Base-by-base conservation (phyloP, 1,284 basidiomycete species). In the Malassezia cuniculi region DNA sequence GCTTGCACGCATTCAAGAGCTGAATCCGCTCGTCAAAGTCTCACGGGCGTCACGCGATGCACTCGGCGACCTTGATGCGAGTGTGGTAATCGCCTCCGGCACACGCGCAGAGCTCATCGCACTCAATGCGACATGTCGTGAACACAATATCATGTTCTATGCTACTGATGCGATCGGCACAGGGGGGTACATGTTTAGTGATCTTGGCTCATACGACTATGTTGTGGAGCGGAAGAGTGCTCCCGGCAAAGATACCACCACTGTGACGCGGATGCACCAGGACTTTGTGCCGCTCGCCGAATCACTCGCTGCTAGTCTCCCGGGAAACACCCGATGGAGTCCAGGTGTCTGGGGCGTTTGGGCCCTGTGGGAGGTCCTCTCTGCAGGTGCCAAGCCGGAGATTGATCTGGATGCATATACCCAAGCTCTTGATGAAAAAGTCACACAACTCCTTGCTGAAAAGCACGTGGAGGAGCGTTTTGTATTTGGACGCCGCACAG, bases 111-210 rank as follows among this genome's bases (percentile, higher is more conserved):
- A 34, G 26, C 50, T 93, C 84, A 74, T 81, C 55, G 73, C 70
- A 34, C 73, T 90, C 43, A 87, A 94, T 68, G 74, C 76, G 27
- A 74, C 77, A 11, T 82, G 84, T 58, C 75, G 86, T 11, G 12
- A 28, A 11, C 27, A 31, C 3, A 31, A 32, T 4, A 25, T 47
- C 24, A 50, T 50, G 34, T 82, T 95, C 68, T 95, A 93, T 60
- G 78, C 80, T 14, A 83, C 86, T 0, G 81, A 81, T 7, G 80
- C 82, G 9, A 87, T 85, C 66, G 90, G 90, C n/a, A 73, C 90
- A 45, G 73, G 80, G 33, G 93, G 90, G 5, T 97, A 83, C 69
- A 83, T 90, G 55, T 94, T 95, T 66, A 83, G 84, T 45, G 89
- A 97, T 66, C 74, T 97, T 32, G 74, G 87, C 41, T 72, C 75